Conservation (phyloP, 176 grass and related monocot genomes). For the barley (Hordeum vulgare) region DNA sequence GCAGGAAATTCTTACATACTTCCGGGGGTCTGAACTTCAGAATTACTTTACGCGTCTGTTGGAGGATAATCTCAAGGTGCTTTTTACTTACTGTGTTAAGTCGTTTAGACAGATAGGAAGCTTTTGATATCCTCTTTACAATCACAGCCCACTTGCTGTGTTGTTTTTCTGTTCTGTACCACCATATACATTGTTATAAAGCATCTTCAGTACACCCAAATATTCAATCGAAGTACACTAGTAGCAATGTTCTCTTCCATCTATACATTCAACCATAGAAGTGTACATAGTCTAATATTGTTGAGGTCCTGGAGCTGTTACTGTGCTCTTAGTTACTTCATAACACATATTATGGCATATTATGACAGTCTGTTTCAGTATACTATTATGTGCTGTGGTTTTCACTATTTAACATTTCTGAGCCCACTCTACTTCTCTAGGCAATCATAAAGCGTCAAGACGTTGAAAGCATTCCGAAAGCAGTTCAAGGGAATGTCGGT, state of each 20-base stretch:
- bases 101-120: not conserved
- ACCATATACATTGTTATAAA: not conserved
- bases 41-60: constrained; percentile 79
- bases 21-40: constrained; percentile 70
- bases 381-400: not conserved
- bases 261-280: not conserved
- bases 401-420: not conserved
- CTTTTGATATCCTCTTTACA: not conserved
- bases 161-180: not conserved
- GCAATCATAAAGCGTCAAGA: constrained; percentile 86
- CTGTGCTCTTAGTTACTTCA: not conserved
- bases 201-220: not conserved
- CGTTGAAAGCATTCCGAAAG: constrained; percentile 72
- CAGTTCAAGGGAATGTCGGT: constrained; percentile 35
- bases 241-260: not conserved
- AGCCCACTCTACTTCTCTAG: constrained; percentile 17
- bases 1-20: constrained; percentile 88
- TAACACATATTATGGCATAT: not conserved
- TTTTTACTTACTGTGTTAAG: not conserved
- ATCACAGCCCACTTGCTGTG: not conserved
- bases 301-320: not conserved
- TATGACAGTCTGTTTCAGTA: not conserved
- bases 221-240: not conserved
- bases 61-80: constrained; percentile 77
- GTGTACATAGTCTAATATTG: not conserved